Base-by-base conservation (phyloP, 805 yeast species). In the Candida ficus region DNA sequence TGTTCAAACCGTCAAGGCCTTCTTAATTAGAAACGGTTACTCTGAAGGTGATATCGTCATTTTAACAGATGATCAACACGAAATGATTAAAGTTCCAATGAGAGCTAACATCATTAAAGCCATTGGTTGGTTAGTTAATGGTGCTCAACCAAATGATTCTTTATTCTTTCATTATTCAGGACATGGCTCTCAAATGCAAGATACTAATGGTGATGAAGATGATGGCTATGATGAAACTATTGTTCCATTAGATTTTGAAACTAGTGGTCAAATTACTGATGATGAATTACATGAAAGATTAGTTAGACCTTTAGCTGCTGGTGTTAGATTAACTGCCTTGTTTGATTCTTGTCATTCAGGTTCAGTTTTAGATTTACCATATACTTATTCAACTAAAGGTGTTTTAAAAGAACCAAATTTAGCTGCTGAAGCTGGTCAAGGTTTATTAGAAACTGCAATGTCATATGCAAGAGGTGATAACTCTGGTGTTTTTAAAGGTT, bases 281-380 rank as follows among this genome's bases (percentile, higher is more conserved):
- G 95, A 86, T 60, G 70, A 71, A 13, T 68, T 87, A 69, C 91
- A 86, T 58, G 80, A 71, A 37, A 69, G 79, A 29, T 62, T 87
- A 75, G 95, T 87, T 20, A 67, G 64, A 45, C 76, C 88, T 1
- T 67, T 87, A 48, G 82, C 75, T 12, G 71, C 79, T 2, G 95
- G 95, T 33, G 81, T 82, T 33, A 71, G 90, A 44, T 65, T 87
- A 39, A 86, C 95, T 4, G 89, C 90, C 0, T 63, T 86, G 43
- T 86, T 82, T 52, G 95, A 87, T 62, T 80, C 88, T 11, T 87
- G 95, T 58, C 95, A 87, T 57, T 83, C 91, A 1, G 95, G 95
- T 11, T 76, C 91, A 1, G 91, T 76, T 1, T 61, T 87, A 48
- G 95, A 87, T 60, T 64, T 87, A 43, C 95, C 95, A 2, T 87